phyloP scores from a whole-genome alignment of 2,329 filamentous ascomycete genomes.

The Penicillium decumbens region DNA sequence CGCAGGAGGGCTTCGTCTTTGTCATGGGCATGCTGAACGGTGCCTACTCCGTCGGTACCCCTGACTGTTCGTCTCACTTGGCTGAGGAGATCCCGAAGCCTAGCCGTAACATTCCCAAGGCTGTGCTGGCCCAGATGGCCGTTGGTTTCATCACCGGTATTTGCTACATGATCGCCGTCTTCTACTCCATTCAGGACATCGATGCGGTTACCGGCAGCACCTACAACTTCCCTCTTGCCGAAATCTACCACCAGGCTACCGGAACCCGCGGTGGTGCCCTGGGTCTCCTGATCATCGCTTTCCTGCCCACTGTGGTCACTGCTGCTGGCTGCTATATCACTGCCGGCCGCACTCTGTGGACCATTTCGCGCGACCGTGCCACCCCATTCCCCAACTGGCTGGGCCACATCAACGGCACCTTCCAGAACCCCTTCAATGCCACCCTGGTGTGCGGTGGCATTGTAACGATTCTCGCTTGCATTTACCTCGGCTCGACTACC shows the following conservation, averaged over 20 bases:
- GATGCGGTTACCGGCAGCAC: conserved; percentile 19
- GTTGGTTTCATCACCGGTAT: conserved; percentile 48
- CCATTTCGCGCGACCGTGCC: conserved; percentile 55
- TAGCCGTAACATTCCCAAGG: conserved; percentile 48
- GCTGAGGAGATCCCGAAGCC: conserved; percentile 59
- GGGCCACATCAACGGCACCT: conserved; percentile 49
- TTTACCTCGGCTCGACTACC: conserved; percentile 52
- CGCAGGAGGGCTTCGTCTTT: conserved; percentile 58
- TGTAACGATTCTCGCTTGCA: conserved; percentile 53
- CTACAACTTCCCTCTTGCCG: conserved; percentile 45
- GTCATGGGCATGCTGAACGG: conserved; percentile 64
- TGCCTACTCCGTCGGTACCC: conserved; percentile 62
- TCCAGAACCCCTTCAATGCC: conserved; percentile 57
- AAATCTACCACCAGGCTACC: conserved; percentile 48
- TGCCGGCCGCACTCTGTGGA: conserved; percentile 59
- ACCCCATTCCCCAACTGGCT: conserved; percentile 55
- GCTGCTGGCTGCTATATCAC: conserved; percentile 55
- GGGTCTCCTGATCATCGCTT: conserved; percentile 55
- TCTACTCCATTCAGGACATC: conserved; percentile 48
- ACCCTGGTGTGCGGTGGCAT: conserved; percentile 53
- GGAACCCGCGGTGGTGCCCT: conserved; percentile 50
- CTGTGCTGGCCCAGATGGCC: conserved; percentile 47
- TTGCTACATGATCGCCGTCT: conserved; percentile 48
- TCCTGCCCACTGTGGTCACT: conserved; percentile 53
- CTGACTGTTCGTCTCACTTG: conserved; percentile 61